These are phyloP conservation scores for Euphorbia schlechtendalii DNA, from an alignment of 441 rosid species.

Conservation along the genomic window DNA sequence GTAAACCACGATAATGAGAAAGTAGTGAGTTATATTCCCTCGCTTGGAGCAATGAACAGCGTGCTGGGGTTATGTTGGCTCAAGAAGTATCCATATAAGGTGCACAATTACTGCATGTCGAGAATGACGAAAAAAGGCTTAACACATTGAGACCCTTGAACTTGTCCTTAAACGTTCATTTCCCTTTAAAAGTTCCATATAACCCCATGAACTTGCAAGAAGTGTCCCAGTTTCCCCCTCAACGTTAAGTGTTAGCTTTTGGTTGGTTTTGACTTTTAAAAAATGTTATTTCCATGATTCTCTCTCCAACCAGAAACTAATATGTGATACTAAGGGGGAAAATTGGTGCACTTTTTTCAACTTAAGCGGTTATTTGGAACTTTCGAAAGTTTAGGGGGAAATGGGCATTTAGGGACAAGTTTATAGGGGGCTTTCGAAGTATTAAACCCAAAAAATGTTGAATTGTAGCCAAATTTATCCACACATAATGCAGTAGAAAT, in stretches of 20 bases:
- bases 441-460: too few species aligned
- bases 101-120: slow-evolving; percentile 23
- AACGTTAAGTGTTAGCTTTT: background rate
- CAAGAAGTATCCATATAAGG: slow-evolving; percentile 75
- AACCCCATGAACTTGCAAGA: background rate
- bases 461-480: too few species aligned
- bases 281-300: too few species aligned
- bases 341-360: background rate
- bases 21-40: slow-evolving; percentile 61
- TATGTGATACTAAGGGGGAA: background rate
- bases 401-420: background rate
- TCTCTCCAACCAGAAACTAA: background rate
- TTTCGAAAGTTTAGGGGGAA: background rate
- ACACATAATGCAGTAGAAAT: too few species aligned
- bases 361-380: background rate
- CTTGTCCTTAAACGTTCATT: background rate
- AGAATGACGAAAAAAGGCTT: too few species aligned
- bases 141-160: background rate
- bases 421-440: too few species aligned
- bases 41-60: slow-evolving; percentile 67
- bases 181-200: background rate
- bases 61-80: slow-evolving; percentile 97
- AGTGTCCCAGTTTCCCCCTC: background rate
- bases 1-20: slow-evolving; percentile 80
- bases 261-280: background rate